Evolutionary conservation across 2,329 filamentous ascomycete species (phyloP), one percentile per base, ranked within the genome.

Genomic region (Didymosphaeria variabile): DNA sequence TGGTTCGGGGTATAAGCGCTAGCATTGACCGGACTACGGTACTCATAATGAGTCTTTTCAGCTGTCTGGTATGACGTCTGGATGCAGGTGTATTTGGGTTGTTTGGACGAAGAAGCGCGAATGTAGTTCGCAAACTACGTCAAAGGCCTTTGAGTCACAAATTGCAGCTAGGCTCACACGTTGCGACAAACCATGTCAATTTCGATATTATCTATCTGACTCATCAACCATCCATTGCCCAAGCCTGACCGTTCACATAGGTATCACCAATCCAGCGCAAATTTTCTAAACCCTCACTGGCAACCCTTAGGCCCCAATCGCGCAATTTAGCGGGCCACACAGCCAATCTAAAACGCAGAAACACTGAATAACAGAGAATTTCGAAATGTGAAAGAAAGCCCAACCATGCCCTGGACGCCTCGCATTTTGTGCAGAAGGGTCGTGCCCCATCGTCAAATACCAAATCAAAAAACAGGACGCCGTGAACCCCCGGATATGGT

Each of bases 391-490:
- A 47, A 32, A 52, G 23, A 40, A 23, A 59, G 45, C 26, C 56
- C 56, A 4, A 42, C 40, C 46, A 58, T 55, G 45, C 47, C 57
- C 60, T 26, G 49, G 54, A 59, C 52, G 52, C 57, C 57, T 57
- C 57, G 57, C 60, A 57, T 62, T 62, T 62, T 59, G 60, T 62
- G 56, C 59, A 58, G 23, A n/a, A 47, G 38, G 45, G 42, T 26
- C 32, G 15, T 19, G 38, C 47, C 32, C 55, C 38, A 34, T 52
- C 38, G 23, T 45, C 19, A 15, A 50, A 56, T 53, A 53, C 32
- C 45, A 45, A 59, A 46, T 26, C 50, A 34, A 59, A 31, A 47
- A 17, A 40, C 3, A 44, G 40, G 52, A 55, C 55, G 42, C 57
- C 57, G 19, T 54, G 44, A 55, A 54, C 49, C 50, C 57, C 42